Evolutionary conservation across 176 grass and related monocot species (phyloP).

Genomic region (barley (Hordeum vulgare)): MorexV3_pseudomolecules_assembly NC_058519.1:324879033-324879532

Average conservation of each 20-base stretch:
- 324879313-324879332: conserved; percentile 4
- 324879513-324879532: no score
- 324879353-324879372: not conserved
- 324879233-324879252: conserved; percentile 56
- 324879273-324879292: conserved; percentile 90
- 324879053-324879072: conserved; percentile 18
- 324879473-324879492: no score
- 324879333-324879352: not conserved
- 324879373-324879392: not conserved
- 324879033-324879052: conserved; percentile 24
- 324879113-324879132: conserved; percentile 24
- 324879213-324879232: conserved; percentile 59
- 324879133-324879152: conserved; percentile 12
- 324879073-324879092: conserved; percentile 18
- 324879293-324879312: conserved; percentile 82
- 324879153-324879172: conserved; percentile 25
- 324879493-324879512: no score
- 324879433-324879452: no score
- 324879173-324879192: conserved; percentile 51
- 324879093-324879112: conserved; percentile 25
- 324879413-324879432: no score
- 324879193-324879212: conserved; percentile 78
- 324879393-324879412: not conserved
- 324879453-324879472: no score
- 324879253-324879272: conserved; percentile 70